Conservation (phyloP, 1,284 basidiomycete species). For the Golubevia pallescens region DNA sequence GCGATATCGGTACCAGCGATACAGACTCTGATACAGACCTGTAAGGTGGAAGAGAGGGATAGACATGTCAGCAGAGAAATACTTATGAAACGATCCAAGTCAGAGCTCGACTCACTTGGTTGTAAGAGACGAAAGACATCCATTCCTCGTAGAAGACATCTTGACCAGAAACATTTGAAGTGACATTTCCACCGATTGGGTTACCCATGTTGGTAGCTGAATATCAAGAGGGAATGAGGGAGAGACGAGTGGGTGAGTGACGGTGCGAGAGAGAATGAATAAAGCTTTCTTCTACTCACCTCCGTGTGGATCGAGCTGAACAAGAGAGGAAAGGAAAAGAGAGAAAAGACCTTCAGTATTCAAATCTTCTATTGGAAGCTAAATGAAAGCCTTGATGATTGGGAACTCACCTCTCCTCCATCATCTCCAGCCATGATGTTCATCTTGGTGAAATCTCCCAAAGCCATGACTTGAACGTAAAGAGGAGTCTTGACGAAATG, state of each 20-base stretch:
- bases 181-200: constrained; percentile 61
- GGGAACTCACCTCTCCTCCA: constrained; percentile 5
- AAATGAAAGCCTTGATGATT: background rate
- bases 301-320: constrained; percentile 58
- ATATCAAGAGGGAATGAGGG: background rate
- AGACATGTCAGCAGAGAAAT: too few relatives aligned
- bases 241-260: background rate
- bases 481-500: constrained; percentile 6
- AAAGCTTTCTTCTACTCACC: constrained; percentile 1
- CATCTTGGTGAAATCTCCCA: constrained; percentile 6
- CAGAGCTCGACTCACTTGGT: constrained; percentile 18
- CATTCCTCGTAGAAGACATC: constrained; percentile 65
- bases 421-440: constrained; percentile 2
- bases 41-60: too few relatives aligned
- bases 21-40: constrained; percentile 61
- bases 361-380: background rate
- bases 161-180: constrained; percentile 51
- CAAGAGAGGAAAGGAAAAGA: background rate
- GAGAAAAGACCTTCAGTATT: background rate
- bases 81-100: too few relatives aligned
- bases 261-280: background rate
- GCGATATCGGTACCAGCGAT: constrained; percentile 47
- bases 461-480: constrained; percentile 3
- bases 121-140: constrained; percentile 61
- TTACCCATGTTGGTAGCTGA: constrained; percentile 52